These are phyloP conservation scores for Penicillium sp. DNA, from an alignment of 2,329 filamentous ascomycete genomes.

Conservation along the genomic window DNA sequence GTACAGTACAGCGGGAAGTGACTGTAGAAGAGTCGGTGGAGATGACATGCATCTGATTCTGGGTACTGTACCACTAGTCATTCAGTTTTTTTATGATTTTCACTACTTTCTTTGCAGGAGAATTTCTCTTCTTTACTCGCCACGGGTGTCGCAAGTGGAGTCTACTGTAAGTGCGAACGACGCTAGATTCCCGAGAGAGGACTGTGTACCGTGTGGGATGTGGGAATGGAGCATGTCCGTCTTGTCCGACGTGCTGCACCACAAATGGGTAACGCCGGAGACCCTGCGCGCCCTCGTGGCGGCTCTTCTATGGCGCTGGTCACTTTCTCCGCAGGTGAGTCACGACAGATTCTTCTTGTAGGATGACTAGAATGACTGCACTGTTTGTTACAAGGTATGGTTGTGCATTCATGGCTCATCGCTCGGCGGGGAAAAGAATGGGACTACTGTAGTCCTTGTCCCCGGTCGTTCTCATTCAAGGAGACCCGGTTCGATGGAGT, in stretches of 20 bases:
- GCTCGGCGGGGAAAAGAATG: neutral
- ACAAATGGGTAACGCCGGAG: neutral
- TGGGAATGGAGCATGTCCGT: neutral
- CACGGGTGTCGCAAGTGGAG: conserved; percentile 19
- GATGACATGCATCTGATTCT: conserved; percentile 22
- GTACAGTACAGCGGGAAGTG: conserved; percentile 24
- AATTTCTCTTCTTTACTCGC: conserved; percentile 9
- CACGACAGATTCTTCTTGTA: neutral
- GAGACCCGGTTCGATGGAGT: neutral
- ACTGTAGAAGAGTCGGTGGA: conserved; percentile 30
- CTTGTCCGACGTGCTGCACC: conserved; percentile 6
- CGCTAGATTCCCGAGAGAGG: conserved; percentile 1
- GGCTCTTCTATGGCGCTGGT: conserved; percentile 25
- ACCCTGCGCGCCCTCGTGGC: conserved; percentile 28
- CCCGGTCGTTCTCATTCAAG: neutral
- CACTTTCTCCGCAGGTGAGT: conserved; percentile 18
- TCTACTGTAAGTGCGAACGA: neutral
- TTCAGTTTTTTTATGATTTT: neutral
- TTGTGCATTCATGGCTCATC: neutral
- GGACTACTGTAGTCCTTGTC: neutral
- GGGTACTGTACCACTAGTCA: neutral
- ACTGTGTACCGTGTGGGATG: too few relatives aligned
- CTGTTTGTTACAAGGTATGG: neutral
- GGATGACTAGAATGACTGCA: neutral
- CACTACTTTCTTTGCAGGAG: neutral